Evolutionary conservation across 2,329 filamentous ascomycete genomes (phyloP), one percentile per base, ranked within the genome.

Genomic region (Penicillium olsonii): DNA sequence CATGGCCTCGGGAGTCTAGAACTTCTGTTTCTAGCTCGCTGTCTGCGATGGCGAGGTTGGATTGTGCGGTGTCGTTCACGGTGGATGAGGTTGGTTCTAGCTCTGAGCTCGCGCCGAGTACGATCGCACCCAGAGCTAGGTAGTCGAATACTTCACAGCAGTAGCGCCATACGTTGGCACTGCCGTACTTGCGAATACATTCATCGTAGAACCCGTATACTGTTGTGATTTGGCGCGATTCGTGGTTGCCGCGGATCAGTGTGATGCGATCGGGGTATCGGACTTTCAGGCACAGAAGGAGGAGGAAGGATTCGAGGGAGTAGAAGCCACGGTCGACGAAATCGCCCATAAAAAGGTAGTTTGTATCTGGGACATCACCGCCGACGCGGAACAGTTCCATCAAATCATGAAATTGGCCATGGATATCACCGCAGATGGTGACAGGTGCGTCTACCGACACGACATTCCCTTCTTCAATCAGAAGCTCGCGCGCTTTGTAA

Each of bases 261-360:
- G 87, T 89, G 54, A 90, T 85, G 55, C 83, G 80, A 63, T 88
- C 85, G 34, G 87, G 87, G 64, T 84, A 88, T 73, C 84, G 88
- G 54, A 97, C 92, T 80, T 97, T 97, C 63, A 97, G 84, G 68
- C 91, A 96, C 45, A 99, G 84, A 10, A 99, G 85, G 47, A 99
- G 88, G 54, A 96, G 85, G 68, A 99, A 96, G 4, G 92, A 94
- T 75, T 99, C 92, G 62, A 99, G 85, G 2, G 90, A 96, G 77
- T 97, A 99, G 80, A 96, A 99, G 50, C 92, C 92, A 57, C 92
- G 89, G 72, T 99, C 92, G 68, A 99, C 92, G 64, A 96, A 99
- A 73, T 99, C 92, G 68, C 92, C 92, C 90, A 96, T 96, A 75
- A 96, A 96, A 3, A 96, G 83, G 71, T 96, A 96, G 68, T 95